These are phyloP conservation scores for Aspergillus ibericus DNA, from an alignment of 2,329 filamentous ascomycete species.

Conservation along the genomic window DNA sequence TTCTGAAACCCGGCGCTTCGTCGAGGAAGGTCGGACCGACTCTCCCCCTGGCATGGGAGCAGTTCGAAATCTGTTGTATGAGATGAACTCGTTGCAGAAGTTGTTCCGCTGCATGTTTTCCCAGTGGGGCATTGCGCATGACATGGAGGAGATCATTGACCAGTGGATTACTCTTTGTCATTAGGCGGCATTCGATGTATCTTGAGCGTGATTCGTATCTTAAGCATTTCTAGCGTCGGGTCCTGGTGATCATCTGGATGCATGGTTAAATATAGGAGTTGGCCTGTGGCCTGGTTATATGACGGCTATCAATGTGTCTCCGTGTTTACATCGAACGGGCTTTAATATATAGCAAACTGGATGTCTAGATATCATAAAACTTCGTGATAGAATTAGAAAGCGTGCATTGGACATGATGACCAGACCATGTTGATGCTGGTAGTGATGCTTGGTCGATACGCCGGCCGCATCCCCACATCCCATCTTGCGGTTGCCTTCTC, in stretches of 20 bases:
- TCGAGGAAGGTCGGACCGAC: constrained; percentile 31
- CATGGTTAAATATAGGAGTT: constrained; percentile 8
- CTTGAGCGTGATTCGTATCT: too few species aligned
- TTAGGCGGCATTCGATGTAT: constrained; percentile 22
- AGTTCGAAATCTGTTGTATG: constrained; percentile 47
- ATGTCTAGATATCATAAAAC: too few species aligned
- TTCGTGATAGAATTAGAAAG: too few species aligned
- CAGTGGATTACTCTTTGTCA: constrained; percentile 48
- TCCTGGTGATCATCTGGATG: neutral
- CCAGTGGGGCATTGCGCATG: constrained; percentile 49
- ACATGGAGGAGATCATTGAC: constrained; percentile 48
- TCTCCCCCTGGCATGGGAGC: constrained; percentile 23
- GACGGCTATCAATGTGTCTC: neutral
- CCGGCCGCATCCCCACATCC: neutral
- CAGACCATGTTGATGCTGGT: too few species aligned
- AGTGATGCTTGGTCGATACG: too few species aligned
- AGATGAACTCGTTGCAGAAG: constrained; percentile 50
- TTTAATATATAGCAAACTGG: too few species aligned
- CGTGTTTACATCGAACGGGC: too few species aligned
- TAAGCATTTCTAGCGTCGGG: neutral
- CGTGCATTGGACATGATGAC: too few species aligned
- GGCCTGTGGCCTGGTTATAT: neutral
- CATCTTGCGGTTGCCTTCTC: neutral
- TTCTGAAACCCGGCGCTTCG: constrained; percentile 42
- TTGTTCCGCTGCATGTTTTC: constrained; percentile 46